These are phyloP conservation scores for Fusarium sp. DNA, from an alignment of 2,329 filamentous ascomycete species.

Conservation along the genomic window DNA sequence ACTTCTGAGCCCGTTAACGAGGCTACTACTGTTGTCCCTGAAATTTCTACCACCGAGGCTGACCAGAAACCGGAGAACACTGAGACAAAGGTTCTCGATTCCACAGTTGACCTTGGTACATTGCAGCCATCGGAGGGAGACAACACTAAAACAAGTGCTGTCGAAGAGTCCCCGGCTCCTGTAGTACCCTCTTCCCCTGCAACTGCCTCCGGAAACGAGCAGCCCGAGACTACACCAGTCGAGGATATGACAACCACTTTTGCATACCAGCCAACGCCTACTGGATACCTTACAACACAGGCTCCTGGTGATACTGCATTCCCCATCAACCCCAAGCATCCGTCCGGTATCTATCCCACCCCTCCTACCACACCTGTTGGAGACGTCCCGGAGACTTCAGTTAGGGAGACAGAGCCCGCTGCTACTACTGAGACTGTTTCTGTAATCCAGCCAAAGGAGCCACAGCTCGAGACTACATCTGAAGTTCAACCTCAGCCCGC, in stretches of 20 bases:
- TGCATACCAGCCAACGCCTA: slow-evolving; percentile 19
- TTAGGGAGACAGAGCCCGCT: slow-evolving; percentile 9
- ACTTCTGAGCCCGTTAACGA: slow-evolving; percentile 11
- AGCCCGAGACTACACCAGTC: slow-evolving; percentile 4
- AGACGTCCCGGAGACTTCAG: slow-evolving; percentile 10
- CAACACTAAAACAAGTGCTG: slow-evolving; percentile 14
- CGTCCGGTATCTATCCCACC: slow-evolving; percentile 13
- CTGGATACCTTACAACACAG: slow-evolving; percentile 18
- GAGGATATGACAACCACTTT: slow-evolving; percentile 14
- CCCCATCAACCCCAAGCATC: slow-evolving; percentile 15
- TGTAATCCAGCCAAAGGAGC: slow-evolving; percentile 31
- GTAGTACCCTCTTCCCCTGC: slow-evolving; percentile 15
- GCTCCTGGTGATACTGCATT: slow-evolving; percentile 21
- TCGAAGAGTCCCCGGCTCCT: slow-evolving; percentile 26
- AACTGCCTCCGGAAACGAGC: slow-evolving; percentile 5
- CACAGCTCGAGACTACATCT: slow-evolving; percentile 19
- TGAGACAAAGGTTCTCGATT: slow-evolving; percentile 15
- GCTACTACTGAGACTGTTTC: slow-evolving; percentile 36
- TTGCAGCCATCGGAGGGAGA: slow-evolving; percentile 33
- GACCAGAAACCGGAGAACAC: slow-evolving; percentile 26
- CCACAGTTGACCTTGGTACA: slow-evolving; percentile 44
- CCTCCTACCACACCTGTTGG: slow-evolving; percentile 2
- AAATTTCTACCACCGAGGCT: slow-evolving; percentile 11
- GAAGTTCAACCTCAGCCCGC: slow-evolving; percentile 17
- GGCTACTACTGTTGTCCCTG: slow-evolving; percentile 12